These are phyloP conservation scores for Ustilago lituana DNA, from an alignment of 1,284 basidiomycete species.

Conservation along the genomic window DNA sequence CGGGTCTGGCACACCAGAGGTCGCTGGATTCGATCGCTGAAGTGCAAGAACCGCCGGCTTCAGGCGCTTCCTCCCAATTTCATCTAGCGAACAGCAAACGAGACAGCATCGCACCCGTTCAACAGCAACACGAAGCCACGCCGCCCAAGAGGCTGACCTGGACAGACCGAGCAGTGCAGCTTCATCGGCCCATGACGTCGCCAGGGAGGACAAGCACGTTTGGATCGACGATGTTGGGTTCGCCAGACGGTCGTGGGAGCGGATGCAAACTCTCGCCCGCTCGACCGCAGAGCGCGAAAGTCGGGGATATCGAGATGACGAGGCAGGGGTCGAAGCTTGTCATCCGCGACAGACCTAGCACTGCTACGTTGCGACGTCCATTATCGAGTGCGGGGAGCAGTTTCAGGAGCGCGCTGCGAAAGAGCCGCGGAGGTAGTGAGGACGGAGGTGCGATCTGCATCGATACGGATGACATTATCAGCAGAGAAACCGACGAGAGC, in stretches of 20 bases:
- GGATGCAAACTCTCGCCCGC: background rate
- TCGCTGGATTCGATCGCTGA: constrained; percentile 38
- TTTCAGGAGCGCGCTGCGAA: constrained; percentile 12
- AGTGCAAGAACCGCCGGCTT: constrained; percentile 23
- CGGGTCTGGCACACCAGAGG: constrained; percentile 4
- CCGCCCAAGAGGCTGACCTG: constrained; percentile 4
- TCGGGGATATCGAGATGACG: constrained; percentile 30
- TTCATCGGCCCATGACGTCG: constrained; percentile 5
- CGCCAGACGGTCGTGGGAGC: background rate
- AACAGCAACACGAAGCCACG: background rate
- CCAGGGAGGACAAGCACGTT: constrained; percentile 4
- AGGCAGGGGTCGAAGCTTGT: constrained; percentile 21
- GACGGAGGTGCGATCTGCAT: constrained; percentile 24
- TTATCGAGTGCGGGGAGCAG: constrained; percentile 17
- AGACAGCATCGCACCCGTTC: background rate
- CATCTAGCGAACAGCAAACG: background rate
- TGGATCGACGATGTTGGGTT: background rate
- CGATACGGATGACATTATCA: constrained; percentile 28
- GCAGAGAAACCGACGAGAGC: background rate
- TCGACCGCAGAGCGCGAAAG: constrained; percentile 24
- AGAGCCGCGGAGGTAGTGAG: background rate
- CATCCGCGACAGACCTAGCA: constrained; percentile 20
- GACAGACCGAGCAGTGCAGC: too few species aligned
- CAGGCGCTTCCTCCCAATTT: background rate
- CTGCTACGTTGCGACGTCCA: constrained; percentile 11